Conservation (phyloP, 2,329 filamentous ascomycete genomes). For the Diaporthe citriasiana region DNA sequence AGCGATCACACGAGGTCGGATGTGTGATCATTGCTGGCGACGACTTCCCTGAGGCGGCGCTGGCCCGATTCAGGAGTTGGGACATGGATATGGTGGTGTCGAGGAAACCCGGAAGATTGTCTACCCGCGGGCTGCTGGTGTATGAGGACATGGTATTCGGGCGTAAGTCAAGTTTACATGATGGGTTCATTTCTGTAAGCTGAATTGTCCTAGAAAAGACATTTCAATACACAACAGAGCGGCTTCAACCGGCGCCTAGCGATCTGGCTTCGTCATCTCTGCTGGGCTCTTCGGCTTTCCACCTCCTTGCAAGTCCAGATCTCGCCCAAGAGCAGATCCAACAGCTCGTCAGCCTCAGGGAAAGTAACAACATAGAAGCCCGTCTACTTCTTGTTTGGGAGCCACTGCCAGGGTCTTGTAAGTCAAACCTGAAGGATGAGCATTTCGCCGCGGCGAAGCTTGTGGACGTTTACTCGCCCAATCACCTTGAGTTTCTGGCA, state of each 20-base stretch:
- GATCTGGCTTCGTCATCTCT: constrained; percentile 37
- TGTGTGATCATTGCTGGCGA: constrained; percentile 29
- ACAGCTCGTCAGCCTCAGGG: constrained; percentile 42
- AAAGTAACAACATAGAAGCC: background rate
- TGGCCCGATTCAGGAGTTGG: constrained; percentile 26
- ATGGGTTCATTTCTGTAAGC: background rate
- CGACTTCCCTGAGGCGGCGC: constrained; percentile 28
- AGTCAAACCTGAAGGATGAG: constrained; percentile 46
- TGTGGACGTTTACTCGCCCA: constrained; percentile 54
- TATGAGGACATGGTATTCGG: constrained; percentile 32
- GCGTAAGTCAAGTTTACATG: background rate
- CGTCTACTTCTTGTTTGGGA: constrained; percentile 34
- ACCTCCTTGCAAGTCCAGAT: constrained; percentile 46
- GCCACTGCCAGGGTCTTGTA: constrained; percentile 44
- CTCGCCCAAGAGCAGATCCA: constrained; percentile 44
- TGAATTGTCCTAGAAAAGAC: constrained; percentile 47
- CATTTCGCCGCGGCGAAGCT: constrained; percentile 46
- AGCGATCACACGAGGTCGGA: constrained; percentile 15
- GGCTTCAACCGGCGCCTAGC: constrained; percentile 42
- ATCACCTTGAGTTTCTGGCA: constrained; percentile 53
- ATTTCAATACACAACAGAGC: constrained; percentile 44
- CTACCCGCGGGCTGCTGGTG: constrained; percentile 35
- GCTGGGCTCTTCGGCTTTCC: constrained; percentile 45
- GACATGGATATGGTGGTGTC: constrained; percentile 11
- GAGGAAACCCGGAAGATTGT: background rate